Conservation (phyloP, 176 grass and related monocot species). For the Zoysia pacifica region DNA sequence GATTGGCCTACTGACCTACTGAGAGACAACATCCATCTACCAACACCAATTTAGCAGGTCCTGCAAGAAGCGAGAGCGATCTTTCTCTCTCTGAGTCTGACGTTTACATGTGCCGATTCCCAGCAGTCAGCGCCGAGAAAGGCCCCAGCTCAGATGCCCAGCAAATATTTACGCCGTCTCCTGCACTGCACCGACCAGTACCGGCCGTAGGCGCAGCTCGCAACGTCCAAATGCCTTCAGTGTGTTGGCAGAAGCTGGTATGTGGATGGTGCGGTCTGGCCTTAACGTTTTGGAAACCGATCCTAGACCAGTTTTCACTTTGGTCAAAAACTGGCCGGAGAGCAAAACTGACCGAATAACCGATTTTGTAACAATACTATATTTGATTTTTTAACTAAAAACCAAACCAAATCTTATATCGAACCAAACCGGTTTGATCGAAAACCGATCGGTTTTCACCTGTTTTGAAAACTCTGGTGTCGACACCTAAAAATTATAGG, state of each 20-base stretch:
- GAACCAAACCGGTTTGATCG: too few relatives aligned
- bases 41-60: not conserved
- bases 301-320: too few relatives aligned
- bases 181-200: not conserved
- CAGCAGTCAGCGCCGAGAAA: not conserved
- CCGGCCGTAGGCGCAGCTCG: not conserved
- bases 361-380: too few relatives aligned
- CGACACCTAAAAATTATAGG: too few relatives aligned
- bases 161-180: not conserved
- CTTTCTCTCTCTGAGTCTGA: not conserved
- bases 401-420: too few relatives aligned
- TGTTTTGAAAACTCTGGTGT: too few relatives aligned
- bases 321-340: too few relatives aligned
- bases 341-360: too few relatives aligned
- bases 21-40: not conserved
- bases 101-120: not conserved
- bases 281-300: too few relatives aligned
- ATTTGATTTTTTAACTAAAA: too few relatives aligned
- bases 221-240: not conserved
- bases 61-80: not conserved
- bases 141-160: not conserved
- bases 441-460: too few relatives aligned
- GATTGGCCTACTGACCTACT: not conserved
- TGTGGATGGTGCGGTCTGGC: not conserved
- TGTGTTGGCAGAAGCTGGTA: not conserved